Base-by-base conservation (phyloP, 352 stramenopile species). In the Globisporangium iwayamae region DNA sequence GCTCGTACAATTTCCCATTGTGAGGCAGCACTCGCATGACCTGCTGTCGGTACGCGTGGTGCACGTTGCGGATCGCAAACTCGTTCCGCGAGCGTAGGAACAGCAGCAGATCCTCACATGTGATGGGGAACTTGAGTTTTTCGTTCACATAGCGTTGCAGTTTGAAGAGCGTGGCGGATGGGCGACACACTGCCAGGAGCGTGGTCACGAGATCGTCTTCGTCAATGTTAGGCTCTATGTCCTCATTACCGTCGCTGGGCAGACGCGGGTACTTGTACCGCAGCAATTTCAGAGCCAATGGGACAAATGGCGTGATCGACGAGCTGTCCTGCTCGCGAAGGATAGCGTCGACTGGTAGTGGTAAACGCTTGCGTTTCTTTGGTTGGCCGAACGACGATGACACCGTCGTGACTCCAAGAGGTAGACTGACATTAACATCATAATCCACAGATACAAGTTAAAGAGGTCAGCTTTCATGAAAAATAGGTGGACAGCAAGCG, bases 81-180 rank as follows among this genome's bases (percentile, higher is more conserved):
- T 81, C 62, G 18, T 41, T 52, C 10, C 66, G 58, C 22, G 69
- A 70, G 1, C 67, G 73, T 25, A 92, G 62, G 38, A 85, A 62
- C 11, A 67, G 59, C 45, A 89, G 68, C 45, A 90, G 68, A n/a
- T 77, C 65, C 3, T 68, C 58, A 3, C 72, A 77, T 0, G 79
- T 70, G 9, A 88, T 58, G n/a, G 67, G 60, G 34, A 87, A 62
- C 18, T 69, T 53, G 28, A 93, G 64, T 30, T 70, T 25, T 18
- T 90, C 78, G 32, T 78, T 63, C 43, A 85, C 73, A 56, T 79
- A 84, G 7, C 79, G 79, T 43, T 90, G 78, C 38, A 93, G 60
- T 5, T 69, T 75, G 51, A 81, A 90, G 0, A 93, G 63, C 39
- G 83, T 91, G 7, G 80, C 72, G 13, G 78, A 85, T 36, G 81